Evolutionary conservation across 1,284 basidiomycete genomes (phyloP).

Genomic region (Tilletia walkeri): DNA sequence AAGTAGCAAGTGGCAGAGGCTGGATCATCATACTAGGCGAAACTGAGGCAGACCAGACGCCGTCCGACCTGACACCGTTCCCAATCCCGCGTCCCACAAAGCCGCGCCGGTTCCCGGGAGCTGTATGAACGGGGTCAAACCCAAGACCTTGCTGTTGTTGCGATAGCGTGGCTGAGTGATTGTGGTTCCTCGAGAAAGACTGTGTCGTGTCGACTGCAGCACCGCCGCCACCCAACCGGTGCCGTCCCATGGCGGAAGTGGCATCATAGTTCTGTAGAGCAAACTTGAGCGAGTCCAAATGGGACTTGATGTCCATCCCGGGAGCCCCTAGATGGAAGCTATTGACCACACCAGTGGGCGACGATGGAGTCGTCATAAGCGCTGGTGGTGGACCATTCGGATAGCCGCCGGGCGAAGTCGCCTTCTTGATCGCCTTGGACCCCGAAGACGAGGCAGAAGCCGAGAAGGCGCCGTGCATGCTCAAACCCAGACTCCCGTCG

Average conservation of each 20-base stretch:
- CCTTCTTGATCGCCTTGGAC: no score
- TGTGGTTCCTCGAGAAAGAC: no score
- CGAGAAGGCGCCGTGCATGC: background rate
- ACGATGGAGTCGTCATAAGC: no score
- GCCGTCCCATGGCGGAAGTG: no score
- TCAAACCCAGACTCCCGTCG: background rate
- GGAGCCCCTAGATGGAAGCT: background rate
- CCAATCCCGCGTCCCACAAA: background rate
- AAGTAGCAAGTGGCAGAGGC: background rate
- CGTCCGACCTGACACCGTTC: constrained; percentile 1
- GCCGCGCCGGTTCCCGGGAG: background rate
- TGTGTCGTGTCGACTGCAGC: no score
- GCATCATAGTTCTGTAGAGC: background rate
- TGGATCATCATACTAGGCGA: constrained; percentile 14
- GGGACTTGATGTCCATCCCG: background rate
- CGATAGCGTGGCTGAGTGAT: no score
- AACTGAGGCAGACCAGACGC: constrained; percentile 10
- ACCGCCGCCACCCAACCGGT: no score
- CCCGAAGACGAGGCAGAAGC: no score
- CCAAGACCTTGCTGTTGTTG: background rate
- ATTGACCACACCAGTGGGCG: no score
- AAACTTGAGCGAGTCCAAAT: background rate
- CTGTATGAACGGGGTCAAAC: background rate
- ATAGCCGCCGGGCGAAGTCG: no score
- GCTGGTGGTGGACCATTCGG: no score